These are phyloP conservation scores for Solanum phureja DNA, from an alignment of 257 asterid genomes.

Conservation along the genomic window DNA sequence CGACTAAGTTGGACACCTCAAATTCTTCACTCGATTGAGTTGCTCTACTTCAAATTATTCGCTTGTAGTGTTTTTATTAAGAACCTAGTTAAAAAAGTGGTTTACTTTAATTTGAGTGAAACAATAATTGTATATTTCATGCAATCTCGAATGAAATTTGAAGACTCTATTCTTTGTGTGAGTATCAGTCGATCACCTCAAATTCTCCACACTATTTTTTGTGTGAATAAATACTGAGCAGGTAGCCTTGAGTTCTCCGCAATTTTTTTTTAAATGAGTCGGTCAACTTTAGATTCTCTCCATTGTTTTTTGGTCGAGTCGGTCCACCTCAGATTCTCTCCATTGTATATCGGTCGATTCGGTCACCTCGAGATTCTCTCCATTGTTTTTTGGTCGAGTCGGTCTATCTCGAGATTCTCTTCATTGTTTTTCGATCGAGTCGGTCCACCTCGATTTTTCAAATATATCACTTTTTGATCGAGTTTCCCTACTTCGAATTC, in stretches of 20 bases:
- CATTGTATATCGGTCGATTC: no score
- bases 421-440: no score
- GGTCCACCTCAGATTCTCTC: no score
- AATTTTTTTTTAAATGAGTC: no score
- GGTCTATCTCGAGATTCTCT: neutral
- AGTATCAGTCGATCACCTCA: neutral
- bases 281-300: neutral
- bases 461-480: neutral
- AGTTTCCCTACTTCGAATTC: neutral
- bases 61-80: neutral
- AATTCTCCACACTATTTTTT: no score
- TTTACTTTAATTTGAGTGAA: neutral
- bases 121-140: no score
- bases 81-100: no score
- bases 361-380: no score
- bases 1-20: neutral
- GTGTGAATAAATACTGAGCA: neutral
- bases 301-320: neutral
- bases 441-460: neutral
- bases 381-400: no score
- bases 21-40: neutral
- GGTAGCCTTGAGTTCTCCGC: no score
- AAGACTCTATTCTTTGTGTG: neutral
- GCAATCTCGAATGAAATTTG: no score
- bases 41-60: neutral